Conservation (phyloP, 345 rosid genomes). For the Citrus reticulata region DNA sequence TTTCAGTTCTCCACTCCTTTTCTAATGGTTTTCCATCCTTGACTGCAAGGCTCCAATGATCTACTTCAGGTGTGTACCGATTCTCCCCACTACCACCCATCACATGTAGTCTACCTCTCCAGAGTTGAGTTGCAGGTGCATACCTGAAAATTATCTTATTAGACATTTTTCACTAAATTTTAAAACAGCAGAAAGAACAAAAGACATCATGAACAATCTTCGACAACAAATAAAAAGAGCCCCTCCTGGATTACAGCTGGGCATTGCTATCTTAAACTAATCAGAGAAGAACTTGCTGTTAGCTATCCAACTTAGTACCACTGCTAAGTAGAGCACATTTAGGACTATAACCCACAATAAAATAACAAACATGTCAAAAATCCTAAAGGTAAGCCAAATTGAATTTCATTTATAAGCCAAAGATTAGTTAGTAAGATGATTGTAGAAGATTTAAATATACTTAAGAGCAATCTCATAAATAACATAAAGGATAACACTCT, state of each 20-base stretch:
- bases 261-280: background rate
- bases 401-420: background rate
- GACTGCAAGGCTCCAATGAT: constrained; percentile 91
- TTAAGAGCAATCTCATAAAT: background rate
- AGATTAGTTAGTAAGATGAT: background rate
- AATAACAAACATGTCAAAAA: background rate
- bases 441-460: background rate
- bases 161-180: background rate
- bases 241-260: background rate
- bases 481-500: background rate
- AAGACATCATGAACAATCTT: background rate
- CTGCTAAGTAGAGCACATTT: background rate
- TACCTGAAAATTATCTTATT: constrained; percentile 47
- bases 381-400: background rate
- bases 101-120: constrained; percentile 99
- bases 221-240: background rate
- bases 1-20: constrained; percentile 83
- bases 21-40: constrained; percentile 84
- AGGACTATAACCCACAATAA: background rate
- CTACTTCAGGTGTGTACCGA: constrained; percentile 77
- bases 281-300: background rate
- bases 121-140: constrained; percentile 96
- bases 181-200: background rate
- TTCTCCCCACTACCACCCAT: constrained; percentile 99
- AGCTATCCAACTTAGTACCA: background rate